phyloP scores from a whole-genome alignment of 192 early-diverging fungal genomes.

The Ramicandelaber brevisporus region DNA sequence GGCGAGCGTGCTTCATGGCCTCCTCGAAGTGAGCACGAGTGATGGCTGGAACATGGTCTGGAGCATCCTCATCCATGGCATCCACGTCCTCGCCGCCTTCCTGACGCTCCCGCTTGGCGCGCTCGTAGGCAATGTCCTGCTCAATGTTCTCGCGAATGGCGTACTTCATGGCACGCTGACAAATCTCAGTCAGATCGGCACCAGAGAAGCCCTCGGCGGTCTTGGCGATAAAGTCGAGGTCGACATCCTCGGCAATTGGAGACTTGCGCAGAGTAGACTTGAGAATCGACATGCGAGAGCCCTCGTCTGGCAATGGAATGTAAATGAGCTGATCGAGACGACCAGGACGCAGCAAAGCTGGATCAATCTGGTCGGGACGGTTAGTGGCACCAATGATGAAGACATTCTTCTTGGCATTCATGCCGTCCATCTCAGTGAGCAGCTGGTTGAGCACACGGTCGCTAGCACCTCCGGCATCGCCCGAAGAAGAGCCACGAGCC shows the following conservation, averaged over 20 bases:
- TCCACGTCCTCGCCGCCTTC: slow-evolving; percentile 50
- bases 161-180: slow-evolving; percentile 90
- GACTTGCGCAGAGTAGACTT: slow-evolving; percentile 82
- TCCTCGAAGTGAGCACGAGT: slow-evolving; percentile 94
- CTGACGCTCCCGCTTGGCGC: slow-evolving; percentile 39
- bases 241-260: slow-evolving; percentile 52
- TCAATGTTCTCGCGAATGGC: slow-evolving; percentile 94
- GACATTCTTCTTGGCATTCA: slow-evolving; percentile 99
- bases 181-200: slow-evolving; percentile 95
- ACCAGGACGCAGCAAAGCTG: slow-evolving; percentile 87
- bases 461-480: slow-evolving; percentile 80
- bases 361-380: slow-evolving; percentile 95
- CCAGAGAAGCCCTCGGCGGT: slow-evolving; percentile 86
- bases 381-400: slow-evolving; percentile 99
- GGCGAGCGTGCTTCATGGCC: slow-evolving; percentile 92
- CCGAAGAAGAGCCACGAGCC: slow-evolving; percentile 51
- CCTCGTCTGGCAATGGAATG: slow-evolving; percentile 79
- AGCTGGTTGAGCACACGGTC: slow-evolving; percentile 98
- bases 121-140: slow-evolving; percentile 56
- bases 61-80: slow-evolving; percentile 45
- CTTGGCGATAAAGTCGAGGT: slow-evolving; percentile 67
- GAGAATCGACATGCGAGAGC: slow-evolving; percentile 62
- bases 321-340: slow-evolving; percentile 98
- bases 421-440: slow-evolving; percentile 98
- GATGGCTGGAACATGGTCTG: slow-evolving; percentile 71